Percentiles rank a stretch among this genome's conserved stretches.
Evolutionary conservation across 1,139 yeast species (phyloP).

Genomic region (Diutina sp.): DNA sequence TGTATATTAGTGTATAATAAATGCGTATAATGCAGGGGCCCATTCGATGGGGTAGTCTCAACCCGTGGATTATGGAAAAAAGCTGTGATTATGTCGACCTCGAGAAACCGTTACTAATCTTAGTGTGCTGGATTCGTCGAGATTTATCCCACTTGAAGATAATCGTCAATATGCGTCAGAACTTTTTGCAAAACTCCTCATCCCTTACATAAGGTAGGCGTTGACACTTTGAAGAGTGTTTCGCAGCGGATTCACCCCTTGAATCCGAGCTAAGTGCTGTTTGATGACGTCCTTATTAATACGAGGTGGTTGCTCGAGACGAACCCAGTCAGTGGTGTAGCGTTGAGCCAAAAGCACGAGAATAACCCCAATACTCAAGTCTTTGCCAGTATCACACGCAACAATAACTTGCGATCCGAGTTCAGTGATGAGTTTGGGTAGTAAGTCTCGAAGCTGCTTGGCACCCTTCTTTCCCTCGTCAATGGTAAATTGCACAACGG

Average conservation of each 20-base stretch:
- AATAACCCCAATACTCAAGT: slow-evolving; percentile 50
- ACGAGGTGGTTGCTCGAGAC: slow-evolving; percentile 8
- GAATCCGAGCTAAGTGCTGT: slow-evolving; percentile 40
- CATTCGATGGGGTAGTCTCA: no score
- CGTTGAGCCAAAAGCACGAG: slow-evolving; percentile 36
- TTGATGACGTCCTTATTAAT: slow-evolving; percentile 42
- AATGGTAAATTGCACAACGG: background rate
- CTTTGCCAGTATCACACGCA: slow-evolving; percentile 54
- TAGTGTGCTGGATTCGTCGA: no score
- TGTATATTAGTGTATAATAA: no score
- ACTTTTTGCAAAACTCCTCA: no score
- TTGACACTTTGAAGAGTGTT: slow-evolving; percentile 62
- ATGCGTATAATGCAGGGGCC: no score
- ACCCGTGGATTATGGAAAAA: no score
- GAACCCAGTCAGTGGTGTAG: slow-evolving; percentile 30
- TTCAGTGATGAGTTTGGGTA: slow-evolving; percentile 21
- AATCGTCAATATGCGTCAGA: no score
- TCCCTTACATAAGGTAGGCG: slow-evolving; percentile 22
- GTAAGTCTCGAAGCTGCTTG: slow-evolving; percentile 31
- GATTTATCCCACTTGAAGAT: no score
- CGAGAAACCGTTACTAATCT: no score
- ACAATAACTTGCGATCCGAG: slow-evolving; percentile 14
- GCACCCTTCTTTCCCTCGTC: slow-evolving; percentile 51
- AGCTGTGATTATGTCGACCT: no score
- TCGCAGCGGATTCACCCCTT: slow-evolving; percentile 60